Evolutionary conservation across 768 basidiomycete genomes (phyloP), one percentile per base, ranked within the genome.

Genomic region (Psilocybe cyanescens): DNA sequence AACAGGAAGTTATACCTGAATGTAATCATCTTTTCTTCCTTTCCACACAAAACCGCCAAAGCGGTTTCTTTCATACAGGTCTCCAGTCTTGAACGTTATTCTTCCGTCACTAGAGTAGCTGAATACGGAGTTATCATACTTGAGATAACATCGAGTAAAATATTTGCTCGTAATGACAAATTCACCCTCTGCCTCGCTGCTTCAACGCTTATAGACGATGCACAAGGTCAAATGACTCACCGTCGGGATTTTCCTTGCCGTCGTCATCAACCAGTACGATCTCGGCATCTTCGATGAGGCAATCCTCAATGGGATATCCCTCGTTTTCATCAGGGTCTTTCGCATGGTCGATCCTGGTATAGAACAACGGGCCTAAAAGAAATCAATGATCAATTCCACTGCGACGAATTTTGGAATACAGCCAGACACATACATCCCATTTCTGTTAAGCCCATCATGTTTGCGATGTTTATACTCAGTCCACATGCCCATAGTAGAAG

Each of bases 371-470:
- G 3, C 70, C 72, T 74, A 35, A 12, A 44, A 12, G 41, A 16
- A 31, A 24, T 41, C 8, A n/a, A 7, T 9, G 39, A 24, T 52
- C n/a, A 16, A 29, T 39, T 44, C n/a, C n/a, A 5, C 4, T 16
- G 4, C 41, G n/a, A 44, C 1, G 24, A 24, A 24, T 24, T 14
- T 6, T 12, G n/a, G 41, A 49, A 3, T 28, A 24, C 11, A 37
- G n/a, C 41, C 19, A 24, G 56, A 44, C 14, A 44, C 41, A 19
- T 64, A 73, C 70, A 61, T 19, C 69, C 68, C 7, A 70, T 35
- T 59, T 75, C 74, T 7, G 74, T 75, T 72, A 75, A 72, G 2
- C 74, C 74, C 48, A 75, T 65, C 35, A 63, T 60, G 11, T 63
- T 44, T 3, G 63, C 33, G 6, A 73, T n/a, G 3, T 55, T 59